Base-by-base conservation (phyloP, 768 basidiomycete species). In the Mycena venus region DNA sequence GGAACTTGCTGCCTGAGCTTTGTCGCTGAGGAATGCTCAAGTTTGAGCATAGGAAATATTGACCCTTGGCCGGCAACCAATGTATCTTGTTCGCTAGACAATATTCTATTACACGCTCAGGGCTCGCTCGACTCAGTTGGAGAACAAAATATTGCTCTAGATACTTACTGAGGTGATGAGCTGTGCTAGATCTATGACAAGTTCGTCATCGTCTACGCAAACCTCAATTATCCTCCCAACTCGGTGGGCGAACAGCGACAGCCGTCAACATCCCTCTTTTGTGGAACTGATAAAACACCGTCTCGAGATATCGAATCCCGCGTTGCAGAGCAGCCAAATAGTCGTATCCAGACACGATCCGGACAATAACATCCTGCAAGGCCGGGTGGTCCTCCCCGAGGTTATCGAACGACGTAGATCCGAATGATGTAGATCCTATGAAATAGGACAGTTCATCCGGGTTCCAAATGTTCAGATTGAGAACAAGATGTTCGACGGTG, bases 181-280 rank as follows among this genome's bases (percentile, higher is more conserved):
- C 61, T 63, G 42, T 47, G 19, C 61, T 63, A 27, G 61, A 63
- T 36, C 59, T 40, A 62, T 62, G 40, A 15, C 60, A 40, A 62
- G 38, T 49, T 49, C 44, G 40, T 40, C 36, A 32, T 58, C 11
- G 23, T 61, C 42, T 17, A 62, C 19, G 29, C 42, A 63, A 31
- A 27, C 61, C 27, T 63, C 61, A 56, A 38, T 56, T n/a, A 56
- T 56, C 8, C 38, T 56, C 27, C 60, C 14, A n/a, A n/a, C n/a
- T n/a, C n/a, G n/a, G 61, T 65, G 56, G 56, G n/a, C 21, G 49
- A n/a, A 38, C 36, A 38, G 36, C 36, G 36, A 38, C 15, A 15
- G 15, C 68, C 49, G 59, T 62, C 68, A 70, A 62, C 32, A 70
- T 51, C 60, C 60, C 68, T 62, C 68, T 61, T 62, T 51, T 23